phyloP scores from a whole-genome alignment of 257 asterid species.

The Haberlea rhodopensis region DNA sequence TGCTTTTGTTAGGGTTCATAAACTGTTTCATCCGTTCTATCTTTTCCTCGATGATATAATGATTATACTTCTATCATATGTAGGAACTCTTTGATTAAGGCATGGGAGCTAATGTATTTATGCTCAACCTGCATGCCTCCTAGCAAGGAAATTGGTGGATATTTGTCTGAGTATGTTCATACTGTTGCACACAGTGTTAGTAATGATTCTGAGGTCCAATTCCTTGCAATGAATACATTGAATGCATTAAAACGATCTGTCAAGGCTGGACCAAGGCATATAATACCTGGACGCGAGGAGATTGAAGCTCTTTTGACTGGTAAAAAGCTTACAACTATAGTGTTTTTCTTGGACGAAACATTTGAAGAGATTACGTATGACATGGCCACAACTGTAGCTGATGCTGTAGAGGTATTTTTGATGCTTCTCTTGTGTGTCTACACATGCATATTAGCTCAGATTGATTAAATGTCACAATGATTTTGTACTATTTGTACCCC shows the following conservation, averaged over 20 bases:
- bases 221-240: conserved; percentile 72
- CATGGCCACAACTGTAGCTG: conserved; percentile 95
- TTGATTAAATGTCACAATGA: background rate
- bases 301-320: conserved; percentile 91
- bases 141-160: conserved; percentile 91
- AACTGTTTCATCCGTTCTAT: conserved; percentile 10
- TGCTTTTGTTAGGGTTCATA: conserved; percentile 7
- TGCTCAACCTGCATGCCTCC: conserved; percentile 99
- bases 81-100: conserved; percentile 74
- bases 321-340: conserved; percentile 91
- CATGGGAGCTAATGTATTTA: conserved; percentile 94
- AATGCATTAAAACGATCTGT: conserved; percentile 86
- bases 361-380: conserved; percentile 96
- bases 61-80: conserved; percentile 21
- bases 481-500: background rate
- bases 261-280: conserved; percentile 93
- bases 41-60: background rate
- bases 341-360: conserved; percentile 96
- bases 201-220: conserved; percentile 82
- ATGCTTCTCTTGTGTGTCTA: conserved; percentile 14
- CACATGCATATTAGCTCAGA: conserved; percentile 9
- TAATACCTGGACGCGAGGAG: conserved; percentile 91
- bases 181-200: conserved; percentile 62
- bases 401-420: conserved; percentile 86
- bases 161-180: conserved; percentile 78